Base-by-base conservation (phyloP, 495 filamentous ascomycete genomes). In the Mytilinidion resinicola region DNA sequence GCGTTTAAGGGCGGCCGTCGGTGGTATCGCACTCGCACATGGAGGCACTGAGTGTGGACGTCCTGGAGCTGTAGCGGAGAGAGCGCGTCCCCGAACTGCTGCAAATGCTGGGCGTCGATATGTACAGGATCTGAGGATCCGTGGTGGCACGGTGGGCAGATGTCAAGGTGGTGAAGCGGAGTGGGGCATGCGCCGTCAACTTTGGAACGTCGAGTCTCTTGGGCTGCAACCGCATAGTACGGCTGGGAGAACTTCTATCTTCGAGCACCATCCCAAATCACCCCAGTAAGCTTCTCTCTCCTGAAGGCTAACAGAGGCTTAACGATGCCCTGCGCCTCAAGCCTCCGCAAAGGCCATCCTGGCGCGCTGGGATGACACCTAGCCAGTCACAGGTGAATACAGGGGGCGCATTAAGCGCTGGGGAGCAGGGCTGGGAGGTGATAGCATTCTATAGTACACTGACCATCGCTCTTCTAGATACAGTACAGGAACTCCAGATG, bases 351-450 rank as follows among this genome's bases (percentile, higher is more conserved):
- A 25, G 46, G 17, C 33, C 12, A 49, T 33, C 46, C 46, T 25
- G 21, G 46, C 33, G 46, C 12, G 14, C 14, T 19, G 46, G 11
- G 39, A 30, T 49, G 46, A 49, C 19, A 25, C 46, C 17, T n/a
- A 17, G 33, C 46, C 46, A 49, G 15, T 49, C 46, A 49, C 15
- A 49, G 19, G 19, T 30, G 25, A 30, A 30, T 30, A 30, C 25
- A 6, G 25, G 25, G 25, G 25, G 25, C 6, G 25, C 25, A 30
- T 30, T 65, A 65, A 59, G 63, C 63, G 63, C 58, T 65, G 42
- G 21, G 25, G 9, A 14, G 25, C 46, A 49, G 19, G 17, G 15
- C 25, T 30, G 25, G 25, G 25, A 30, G 25, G 25, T 30, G 25
- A 30, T 30, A 30, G 25, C 25, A 30, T 30, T 30, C 25, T 30